A percentile compares a stretch with the other conserved stretches of the same genome.
Conservation (phyloP, 2,329 filamentous ascomycete species). For the Alternaria panax region DNA sequence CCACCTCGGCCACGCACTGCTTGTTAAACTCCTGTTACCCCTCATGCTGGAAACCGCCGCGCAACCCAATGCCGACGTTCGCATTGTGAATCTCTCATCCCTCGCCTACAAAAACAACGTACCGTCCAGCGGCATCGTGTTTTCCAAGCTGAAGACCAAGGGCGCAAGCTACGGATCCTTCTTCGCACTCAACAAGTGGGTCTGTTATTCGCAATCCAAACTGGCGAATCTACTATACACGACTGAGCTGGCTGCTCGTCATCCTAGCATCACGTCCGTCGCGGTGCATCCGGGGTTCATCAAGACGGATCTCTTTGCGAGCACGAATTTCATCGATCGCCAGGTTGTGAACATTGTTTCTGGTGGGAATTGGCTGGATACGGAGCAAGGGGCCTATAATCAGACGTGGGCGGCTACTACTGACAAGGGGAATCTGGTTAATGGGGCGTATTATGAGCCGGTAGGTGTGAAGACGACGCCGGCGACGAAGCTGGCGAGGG, state of each 20-base stretch:
- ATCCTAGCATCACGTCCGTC: slow-evolving; percentile 55
- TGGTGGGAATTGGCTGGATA: background rate
- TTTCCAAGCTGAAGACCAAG: slow-evolving; percentile 19
- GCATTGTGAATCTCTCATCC: slow-evolving; percentile 54
- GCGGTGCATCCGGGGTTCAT: slow-evolving; percentile 60
- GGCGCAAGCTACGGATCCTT: slow-evolving; percentile 38
- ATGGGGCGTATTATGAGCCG: slow-evolving; percentile 54
- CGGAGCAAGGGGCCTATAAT: slow-evolving; percentile 48
- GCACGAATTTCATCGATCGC: slow-evolving; percentile 33
- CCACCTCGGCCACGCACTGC: slow-evolving; percentile 58
- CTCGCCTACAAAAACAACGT: slow-evolving; percentile 32
- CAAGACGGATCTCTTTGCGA: slow-evolving; percentile 52
- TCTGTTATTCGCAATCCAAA: slow-evolving; percentile 59
- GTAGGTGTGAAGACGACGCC: slow-evolving; percentile 34
- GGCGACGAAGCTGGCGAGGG: slow-evolving; percentile 27
- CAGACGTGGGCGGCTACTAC: slow-evolving; percentile 53
- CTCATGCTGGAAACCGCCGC: slow-evolving; percentile 52
- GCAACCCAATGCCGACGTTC: slow-evolving; percentile 51
- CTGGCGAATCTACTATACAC: slow-evolving; percentile 60
- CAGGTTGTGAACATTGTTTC: background rate
- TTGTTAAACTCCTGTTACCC: slow-evolving; percentile 57
- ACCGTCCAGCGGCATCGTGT: slow-evolving; percentile 42
- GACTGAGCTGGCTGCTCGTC: slow-evolving; percentile 50
- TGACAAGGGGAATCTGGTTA: slow-evolving; percentile 43
- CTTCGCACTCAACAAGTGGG: slow-evolving; percentile 37